Evolutionary conservation across 2,329 filamentous ascomycete species (phyloP), one percentile per base, ranked within the genome.

Genomic region (Sclerotinia nivalis): DNA sequence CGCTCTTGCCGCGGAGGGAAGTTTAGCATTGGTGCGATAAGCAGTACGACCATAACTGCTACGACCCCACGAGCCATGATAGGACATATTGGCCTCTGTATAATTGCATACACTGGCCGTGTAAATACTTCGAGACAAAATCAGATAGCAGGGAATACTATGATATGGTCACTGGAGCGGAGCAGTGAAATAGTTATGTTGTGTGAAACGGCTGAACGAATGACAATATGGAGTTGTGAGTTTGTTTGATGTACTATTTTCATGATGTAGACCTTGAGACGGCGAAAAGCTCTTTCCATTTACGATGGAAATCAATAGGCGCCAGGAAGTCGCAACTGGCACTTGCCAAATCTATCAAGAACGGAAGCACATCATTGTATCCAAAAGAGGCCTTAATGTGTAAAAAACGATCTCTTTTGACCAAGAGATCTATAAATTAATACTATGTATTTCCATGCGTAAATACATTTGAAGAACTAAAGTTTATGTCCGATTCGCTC

Each of bases 51-150:
- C 47, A 40, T 40, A 20, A 65, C 15, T 13, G 47, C 61, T 65
- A 65, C 22, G 68, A n/a, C 61, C 34, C 52, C 45, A 60, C 22
- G 62, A 58, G 50, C 34, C 68, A 69, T 66, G 54, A 58, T 69
- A 49, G 13, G 68, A 66, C 67, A 69, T 69, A 20, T 12, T 43
- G 37, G 22, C 4, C 9, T 50, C 2, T 5, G 13, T 22, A 18
- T 37, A 22, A 31, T 15, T 49, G 28, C 58, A 52, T 43, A 9
- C 31, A 54, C 54, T 22, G 22, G 10, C 40, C n/a, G 50, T 15
- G 50, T 56, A 65, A 65, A 69, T 37, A 69, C 45, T 69, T 22
- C 10, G 43, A 28, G 25, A 31, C 40, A 56, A 54, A 65, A 69
- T n/a, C 50, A 65, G 49, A 49, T 50, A 68, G 54, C 8, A 60